A percentile compares a stretch with the other conserved stretches of the same genome.
These are phyloP conservation scores for Eucalyptus pauciflora DNA, from an alignment of 345 rosid species.

Conservation along the genomic window DNA sequence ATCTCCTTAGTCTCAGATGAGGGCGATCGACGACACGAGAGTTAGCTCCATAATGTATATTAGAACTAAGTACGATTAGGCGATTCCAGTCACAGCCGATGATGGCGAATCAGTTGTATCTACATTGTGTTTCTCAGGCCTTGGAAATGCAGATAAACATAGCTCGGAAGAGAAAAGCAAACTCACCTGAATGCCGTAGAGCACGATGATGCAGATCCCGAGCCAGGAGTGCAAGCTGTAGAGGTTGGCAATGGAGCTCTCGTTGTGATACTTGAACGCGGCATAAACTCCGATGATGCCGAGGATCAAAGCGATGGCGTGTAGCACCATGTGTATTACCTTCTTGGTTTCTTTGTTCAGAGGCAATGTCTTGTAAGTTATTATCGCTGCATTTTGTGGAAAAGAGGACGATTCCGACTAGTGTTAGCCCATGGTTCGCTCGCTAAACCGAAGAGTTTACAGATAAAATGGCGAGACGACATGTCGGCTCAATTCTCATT, in stretches of 20 bases:
- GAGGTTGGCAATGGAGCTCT: constrained; percentile 64
- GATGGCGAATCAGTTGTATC: not conserved
- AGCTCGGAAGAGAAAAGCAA: not conserved
- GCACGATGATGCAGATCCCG: constrained; percentile 62
- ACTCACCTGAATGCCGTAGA: constrained; percentile 82
- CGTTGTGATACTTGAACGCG: constrained; percentile 89
- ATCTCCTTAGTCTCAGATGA: not conserved
- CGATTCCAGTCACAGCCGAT: not conserved
- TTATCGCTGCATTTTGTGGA: constrained; percentile 39
- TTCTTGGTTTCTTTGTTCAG: constrained; percentile 71
- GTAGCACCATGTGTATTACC: constrained; percentile 64
- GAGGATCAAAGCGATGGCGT: constrained; percentile 69
- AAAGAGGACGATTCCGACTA: not conserved
- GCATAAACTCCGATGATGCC: constrained; percentile 66
- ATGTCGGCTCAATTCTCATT: not conserved
- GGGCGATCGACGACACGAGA: not conserved
- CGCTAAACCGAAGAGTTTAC: not conserved
- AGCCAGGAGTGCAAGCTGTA: constrained; percentile 98
- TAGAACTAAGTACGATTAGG: not conserved
- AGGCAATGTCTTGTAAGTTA: constrained; percentile 66
- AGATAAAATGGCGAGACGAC: not conserved
- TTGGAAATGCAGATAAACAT: not conserved
- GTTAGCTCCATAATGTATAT: not conserved
- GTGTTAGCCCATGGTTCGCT: not conserved
- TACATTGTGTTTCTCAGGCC: not conserved